Evolutionary conservation across 2,329 filamentous ascomycete genomes (phyloP).

Genomic region (Fusarium mundagurra): DNA sequence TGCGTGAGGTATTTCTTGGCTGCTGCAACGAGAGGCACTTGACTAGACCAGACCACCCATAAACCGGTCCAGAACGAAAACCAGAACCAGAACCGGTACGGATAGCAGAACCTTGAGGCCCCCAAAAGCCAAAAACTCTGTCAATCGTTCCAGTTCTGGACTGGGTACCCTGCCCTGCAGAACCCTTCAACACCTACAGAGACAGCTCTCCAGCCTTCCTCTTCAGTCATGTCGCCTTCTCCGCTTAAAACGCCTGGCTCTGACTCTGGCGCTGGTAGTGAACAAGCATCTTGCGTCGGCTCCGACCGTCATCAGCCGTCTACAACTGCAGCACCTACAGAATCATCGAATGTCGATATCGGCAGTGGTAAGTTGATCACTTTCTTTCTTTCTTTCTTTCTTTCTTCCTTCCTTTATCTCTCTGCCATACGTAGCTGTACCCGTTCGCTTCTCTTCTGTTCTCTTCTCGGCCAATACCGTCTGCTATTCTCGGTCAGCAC

Average conservation of each 20-base stretch:
- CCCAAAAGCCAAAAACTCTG: constrained; percentile 14
- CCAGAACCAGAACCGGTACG: not conserved
- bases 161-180: constrained; percentile 24
- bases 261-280: not conserved
- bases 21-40: not conserved
- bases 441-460: not conserved
- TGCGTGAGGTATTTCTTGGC: constrained; percentile 1
- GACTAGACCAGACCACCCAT: not conserved
- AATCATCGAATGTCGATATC: not conserved
- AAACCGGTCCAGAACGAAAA: constrained; percentile 11
- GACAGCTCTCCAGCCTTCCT: not conserved
- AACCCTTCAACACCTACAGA: not conserved
- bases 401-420: not conserved
- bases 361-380: constrained; percentile 2
- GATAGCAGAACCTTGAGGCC: constrained; percentile 15
- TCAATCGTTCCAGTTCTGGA: constrained; percentile 18
- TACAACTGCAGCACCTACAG: not conserved
- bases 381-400: not conserved
- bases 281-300: constrained; percentile 25
- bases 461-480: constrained; percentile 2
- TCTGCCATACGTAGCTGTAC: not conserved
- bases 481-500: not conserved
- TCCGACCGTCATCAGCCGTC: constrained; percentile 26
- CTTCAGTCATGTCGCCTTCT: constrained; percentile 23
- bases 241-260: not conserved